A percentile compares a stretch with the other conserved stretches of the same genome.
Conservation (phyloP, 2,329 filamentous ascomycete genomes). For the Ceratocystis albifundus region DNA sequence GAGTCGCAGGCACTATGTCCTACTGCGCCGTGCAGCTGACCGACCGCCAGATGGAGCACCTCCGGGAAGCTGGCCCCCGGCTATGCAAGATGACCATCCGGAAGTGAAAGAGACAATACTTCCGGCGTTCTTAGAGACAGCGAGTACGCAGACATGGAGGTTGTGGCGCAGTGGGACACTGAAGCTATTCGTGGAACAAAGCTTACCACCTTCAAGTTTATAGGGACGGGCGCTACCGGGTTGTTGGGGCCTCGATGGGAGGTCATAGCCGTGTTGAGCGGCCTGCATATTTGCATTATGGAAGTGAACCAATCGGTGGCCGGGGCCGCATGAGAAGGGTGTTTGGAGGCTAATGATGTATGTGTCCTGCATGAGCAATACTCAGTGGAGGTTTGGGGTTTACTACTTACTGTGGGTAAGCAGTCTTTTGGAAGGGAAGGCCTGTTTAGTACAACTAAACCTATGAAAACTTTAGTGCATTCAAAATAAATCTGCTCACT, state of each 20-base stretch:
- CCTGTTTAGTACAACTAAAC: background rate
- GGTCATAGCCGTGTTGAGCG: conserved; percentile 32
- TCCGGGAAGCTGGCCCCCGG: background rate
- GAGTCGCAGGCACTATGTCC: conserved; percentile 33
- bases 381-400: background rate
- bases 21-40: conserved; percentile 30
- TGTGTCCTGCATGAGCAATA: too few species aligned
- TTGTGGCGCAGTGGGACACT: conserved; percentile 34
- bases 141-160: conserved; percentile 32
- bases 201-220: conserved; percentile 33
- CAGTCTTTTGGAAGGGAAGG: background rate
- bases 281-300: conserved; percentile 6
- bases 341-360: too few species aligned
- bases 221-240: conserved; percentile 33
- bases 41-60: conserved; percentile 19
- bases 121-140: conserved; percentile 23
- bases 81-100: background rate
- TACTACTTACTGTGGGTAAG: background rate
- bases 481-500: background rate
- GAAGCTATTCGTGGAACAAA: conserved; percentile 29
- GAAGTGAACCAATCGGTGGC: conserved; percentile 12
- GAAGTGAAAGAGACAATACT: background rate
- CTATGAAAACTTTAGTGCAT: background rate
- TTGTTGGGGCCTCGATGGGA: conserved; percentile 35
- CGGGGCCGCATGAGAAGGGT: background rate